A percentile compares a stretch with the other conserved stretches of the same genome.
Evolutionary conservation across 2,329 filamentous ascomycete species (phyloP).

Genomic region (Balansia obtecta): DNA sequence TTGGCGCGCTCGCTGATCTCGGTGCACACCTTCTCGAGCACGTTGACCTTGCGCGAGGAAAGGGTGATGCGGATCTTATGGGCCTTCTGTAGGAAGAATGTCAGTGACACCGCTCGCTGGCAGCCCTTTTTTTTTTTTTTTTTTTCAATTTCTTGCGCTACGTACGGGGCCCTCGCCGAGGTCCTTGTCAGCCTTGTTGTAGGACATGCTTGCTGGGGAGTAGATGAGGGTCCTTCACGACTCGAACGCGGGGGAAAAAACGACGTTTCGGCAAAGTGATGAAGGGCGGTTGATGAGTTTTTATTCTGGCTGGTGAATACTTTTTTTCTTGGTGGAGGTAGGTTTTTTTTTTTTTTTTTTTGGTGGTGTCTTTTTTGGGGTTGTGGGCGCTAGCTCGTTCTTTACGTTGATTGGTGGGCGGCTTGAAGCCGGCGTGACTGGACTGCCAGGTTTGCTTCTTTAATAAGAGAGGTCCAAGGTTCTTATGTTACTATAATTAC

Average conservation of each 20-base stretch:
- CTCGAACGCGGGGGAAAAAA: constrained; percentile 49
- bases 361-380: too few species aligned
- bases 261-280: constrained; percentile 69
- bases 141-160: too few species aligned
- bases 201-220: constrained; percentile 60
- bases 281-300: too few species aligned
- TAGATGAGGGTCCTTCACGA: constrained; percentile 50
- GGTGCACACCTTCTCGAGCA: constrained; percentile 95
- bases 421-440: too few species aligned
- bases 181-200: constrained; percentile 91
- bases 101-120: too few species aligned
- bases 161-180: constrained; percentile 76
- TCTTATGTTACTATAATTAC: too few species aligned
- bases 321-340: constrained; percentile 11
- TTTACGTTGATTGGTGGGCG: too few species aligned
- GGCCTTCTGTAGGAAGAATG: constrained; percentile 50
- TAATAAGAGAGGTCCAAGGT: too few species aligned
- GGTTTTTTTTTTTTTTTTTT: not conserved
- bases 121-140: too few species aligned
- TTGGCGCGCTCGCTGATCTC: constrained; percentile 98
- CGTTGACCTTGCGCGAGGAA: constrained; percentile 84
- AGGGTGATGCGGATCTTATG: constrained; percentile 98
- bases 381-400: constrained; percentile 13
- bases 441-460: too few species aligned
- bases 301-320: too few species aligned